Conservation (phyloP, 2,329 filamentous ascomycete species). For the Hypocrella siamensis region DNA sequence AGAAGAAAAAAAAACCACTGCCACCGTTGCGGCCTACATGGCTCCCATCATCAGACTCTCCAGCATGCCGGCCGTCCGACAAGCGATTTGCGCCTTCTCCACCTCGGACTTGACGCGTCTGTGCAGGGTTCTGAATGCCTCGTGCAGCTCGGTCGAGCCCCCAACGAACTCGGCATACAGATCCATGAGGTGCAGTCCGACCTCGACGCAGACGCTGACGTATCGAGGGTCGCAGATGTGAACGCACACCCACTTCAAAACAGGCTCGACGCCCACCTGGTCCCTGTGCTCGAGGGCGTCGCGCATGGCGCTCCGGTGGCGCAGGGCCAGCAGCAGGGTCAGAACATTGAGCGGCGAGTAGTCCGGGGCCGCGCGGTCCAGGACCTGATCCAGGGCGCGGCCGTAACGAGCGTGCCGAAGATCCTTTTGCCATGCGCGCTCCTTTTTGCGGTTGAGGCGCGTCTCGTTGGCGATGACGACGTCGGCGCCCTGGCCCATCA, state of each 20-base stretch:
- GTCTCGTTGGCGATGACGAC: constrained; percentile 71
- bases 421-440: constrained; percentile 65
- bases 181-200: constrained; percentile 69
- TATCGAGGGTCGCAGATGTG: constrained; percentile 74
- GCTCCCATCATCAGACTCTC: constrained; percentile 40
- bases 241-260: constrained; percentile 68
- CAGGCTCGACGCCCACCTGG: constrained; percentile 64
- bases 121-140: constrained; percentile 52
- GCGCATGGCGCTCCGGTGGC: constrained; percentile 73
- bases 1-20: neutral
- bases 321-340: constrained; percentile 68
- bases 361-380: constrained; percentile 36
- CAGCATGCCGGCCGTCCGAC: constrained; percentile 75
- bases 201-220: constrained; percentile 66
- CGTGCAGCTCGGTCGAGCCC: constrained; percentile 56
- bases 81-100: constrained; percentile 70
- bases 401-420: constrained; percentile 66
- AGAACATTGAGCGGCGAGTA: constrained; percentile 48
- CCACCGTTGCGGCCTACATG: constrained; percentile 1
- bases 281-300: constrained; percentile 68
- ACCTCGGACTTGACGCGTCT: constrained; percentile 59
- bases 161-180: constrained; percentile 72
- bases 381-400: constrained; percentile 62
- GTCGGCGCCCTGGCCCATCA: constrained; percentile 70
- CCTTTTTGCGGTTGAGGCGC: constrained; percentile 34